phyloP scores from a whole-genome alignment of 495 filamentous ascomycete species.

The Podospora pseudopauciseta region DNA sequence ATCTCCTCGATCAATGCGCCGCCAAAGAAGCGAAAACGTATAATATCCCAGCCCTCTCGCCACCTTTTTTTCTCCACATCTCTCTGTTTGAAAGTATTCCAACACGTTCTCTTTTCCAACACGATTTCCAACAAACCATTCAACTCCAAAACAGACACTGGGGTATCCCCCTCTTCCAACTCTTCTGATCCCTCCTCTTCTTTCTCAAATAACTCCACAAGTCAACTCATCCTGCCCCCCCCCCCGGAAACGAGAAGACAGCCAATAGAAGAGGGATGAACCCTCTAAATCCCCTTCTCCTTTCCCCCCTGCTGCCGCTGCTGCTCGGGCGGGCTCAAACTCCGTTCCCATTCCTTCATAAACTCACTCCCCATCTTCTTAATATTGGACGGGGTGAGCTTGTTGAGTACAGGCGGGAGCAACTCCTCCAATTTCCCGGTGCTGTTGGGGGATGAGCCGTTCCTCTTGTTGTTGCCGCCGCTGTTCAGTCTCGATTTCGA shows the following conservation, averaged over 20 bases:
- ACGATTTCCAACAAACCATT: no score
- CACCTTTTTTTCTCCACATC: no score
- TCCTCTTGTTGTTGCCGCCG: neutral
- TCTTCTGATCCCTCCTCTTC: no score
- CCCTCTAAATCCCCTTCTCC: constrained; percentile 12
- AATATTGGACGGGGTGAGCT: constrained; percentile 63
- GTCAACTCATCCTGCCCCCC: no score
- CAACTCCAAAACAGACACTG: no score
- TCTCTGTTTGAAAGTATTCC: no score
- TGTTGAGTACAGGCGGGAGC: constrained; percentile 57
- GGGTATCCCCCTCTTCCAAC: no score
- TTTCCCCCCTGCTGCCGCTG: neutral
- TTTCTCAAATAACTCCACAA: no score
- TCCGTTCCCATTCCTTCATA: constrained; percentile 77
- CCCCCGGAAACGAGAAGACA: neutral
- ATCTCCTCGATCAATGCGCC: neutral
- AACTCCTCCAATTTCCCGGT: constrained; percentile 54
- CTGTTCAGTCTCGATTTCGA: constrained; percentile 19
- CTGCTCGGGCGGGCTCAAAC: constrained; percentile 27
- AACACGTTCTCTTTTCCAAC: no score
- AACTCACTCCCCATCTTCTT: constrained; percentile 65
- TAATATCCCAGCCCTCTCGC: no score
- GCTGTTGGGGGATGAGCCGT: constrained; percentile 7
- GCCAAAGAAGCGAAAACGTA: neutral
- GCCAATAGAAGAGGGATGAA: neutral